These are phyloP conservation scores for Aspergillus incahuasiensis DNA, from an alignment of 495 filamentous ascomycete species.

Conservation along the genomic window DNA sequence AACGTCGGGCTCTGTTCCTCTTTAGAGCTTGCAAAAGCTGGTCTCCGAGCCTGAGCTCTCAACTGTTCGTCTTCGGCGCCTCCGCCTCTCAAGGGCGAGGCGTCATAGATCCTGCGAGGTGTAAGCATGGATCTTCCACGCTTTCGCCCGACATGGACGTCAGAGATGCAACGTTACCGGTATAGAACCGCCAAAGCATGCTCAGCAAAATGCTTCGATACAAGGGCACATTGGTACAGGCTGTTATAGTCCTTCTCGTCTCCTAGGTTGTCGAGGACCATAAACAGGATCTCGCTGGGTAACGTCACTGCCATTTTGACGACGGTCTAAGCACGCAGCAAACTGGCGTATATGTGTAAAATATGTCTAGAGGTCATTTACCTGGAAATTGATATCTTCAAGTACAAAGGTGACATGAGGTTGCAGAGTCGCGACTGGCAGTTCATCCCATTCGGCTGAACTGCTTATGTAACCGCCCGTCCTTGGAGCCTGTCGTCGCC, in stretches of 20 bases:
- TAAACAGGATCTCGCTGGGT: conserved; percentile 22
- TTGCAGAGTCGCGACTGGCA: not conserved
- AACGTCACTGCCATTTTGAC: conserved; percentile 20
- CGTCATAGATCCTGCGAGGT: conserved; percentile 32
- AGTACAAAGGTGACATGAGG: not conserved
- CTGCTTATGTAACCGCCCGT: conserved; percentile 23
- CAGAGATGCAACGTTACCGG: conserved; percentile 35
- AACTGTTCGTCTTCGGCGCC: conserved; percentile 36
- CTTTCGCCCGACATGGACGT: not conserved
- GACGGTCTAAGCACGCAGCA: not conserved
- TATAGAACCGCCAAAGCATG: conserved; percentile 62
- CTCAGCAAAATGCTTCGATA: conserved; percentile 37
- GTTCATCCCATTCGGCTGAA: not conserved
- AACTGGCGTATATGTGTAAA: not conserved
- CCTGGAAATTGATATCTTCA: not conserved
- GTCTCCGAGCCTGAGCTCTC: conserved; percentile 20
- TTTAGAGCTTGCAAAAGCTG: not conserved
- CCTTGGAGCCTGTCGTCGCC: not conserved
- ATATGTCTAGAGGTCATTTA: conserved; percentile 4
- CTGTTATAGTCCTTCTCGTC: conserved; percentile 27
- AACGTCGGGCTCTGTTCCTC: conserved; percentile 19
- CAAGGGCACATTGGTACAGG: conserved; percentile 26
- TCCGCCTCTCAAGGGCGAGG: conserved; percentile 33
- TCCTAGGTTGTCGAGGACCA: conserved; percentile 27
- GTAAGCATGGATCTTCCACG: not conserved